phyloP scores from a whole-genome alignment of 2,329 filamentous ascomycete species.

The Paecilomyces dactylethromorphus region DNA sequence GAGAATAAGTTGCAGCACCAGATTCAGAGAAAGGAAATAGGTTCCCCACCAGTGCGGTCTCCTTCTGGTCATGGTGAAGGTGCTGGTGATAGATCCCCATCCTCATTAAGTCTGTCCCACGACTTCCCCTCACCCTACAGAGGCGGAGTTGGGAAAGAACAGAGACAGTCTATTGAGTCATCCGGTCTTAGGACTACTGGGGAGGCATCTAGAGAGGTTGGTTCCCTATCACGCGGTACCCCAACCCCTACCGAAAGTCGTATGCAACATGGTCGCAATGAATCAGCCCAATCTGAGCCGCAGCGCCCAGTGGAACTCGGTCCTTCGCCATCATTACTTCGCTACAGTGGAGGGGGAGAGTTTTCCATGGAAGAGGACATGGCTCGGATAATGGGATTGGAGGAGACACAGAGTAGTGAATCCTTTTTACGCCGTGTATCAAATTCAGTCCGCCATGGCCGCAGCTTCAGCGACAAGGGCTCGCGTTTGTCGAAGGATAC shows the following conservation, averaged over 20 bases:
- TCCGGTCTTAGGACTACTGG: neutral
- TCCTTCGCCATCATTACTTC: conserved; percentile 60
- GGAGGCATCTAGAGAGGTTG: neutral
- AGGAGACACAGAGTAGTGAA: conserved; percentile 56
- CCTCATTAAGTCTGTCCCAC: neutral
- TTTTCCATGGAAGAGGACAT: conserved; percentile 96
- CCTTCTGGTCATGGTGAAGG: conserved; percentile 29
- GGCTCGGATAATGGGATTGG: conserved; percentile 75
- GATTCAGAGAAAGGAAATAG: conserved; percentile 61
- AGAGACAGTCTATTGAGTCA: neutral
- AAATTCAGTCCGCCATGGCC: conserved; percentile 86
- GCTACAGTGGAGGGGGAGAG: conserved; percentile 72
- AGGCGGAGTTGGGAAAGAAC: neutral
- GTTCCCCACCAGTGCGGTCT: conserved; percentile 21
- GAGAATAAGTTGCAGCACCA: conserved; percentile 46
- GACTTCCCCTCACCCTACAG: neutral
- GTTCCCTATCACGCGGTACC: neutral
- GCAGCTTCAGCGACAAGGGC: conserved; percentile 70
- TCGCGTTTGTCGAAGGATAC: conserved; percentile 54
- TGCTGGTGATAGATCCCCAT: conserved; percentile 15
- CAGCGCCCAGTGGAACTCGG: conserved; percentile 38
- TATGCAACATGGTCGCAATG: conserved; percentile 33
- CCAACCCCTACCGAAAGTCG: neutral
- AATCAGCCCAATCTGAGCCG: conserved; percentile 38
- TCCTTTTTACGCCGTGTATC: conserved; percentile 84